Evolutionary conservation across 805 yeast genomes (phyloP), one percentile per base, ranked within the genome.

Genomic region (Danielia oregonensis): DNA sequence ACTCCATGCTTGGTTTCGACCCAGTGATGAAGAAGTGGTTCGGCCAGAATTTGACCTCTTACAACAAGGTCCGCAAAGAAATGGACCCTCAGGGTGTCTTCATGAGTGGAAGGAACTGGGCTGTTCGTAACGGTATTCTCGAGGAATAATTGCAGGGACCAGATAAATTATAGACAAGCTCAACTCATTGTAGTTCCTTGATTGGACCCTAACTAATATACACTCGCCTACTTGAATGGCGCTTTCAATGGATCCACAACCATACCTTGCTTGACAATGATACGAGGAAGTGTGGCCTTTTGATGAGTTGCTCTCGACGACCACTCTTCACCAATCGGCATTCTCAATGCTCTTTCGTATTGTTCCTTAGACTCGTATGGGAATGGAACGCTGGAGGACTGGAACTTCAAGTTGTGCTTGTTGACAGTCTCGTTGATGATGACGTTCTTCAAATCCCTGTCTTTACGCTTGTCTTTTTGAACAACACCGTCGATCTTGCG

Each of bases 271-370:
- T 87, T 89, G 31, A 86, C 82, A 42, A 86, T 71, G 26, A 93
- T 81, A 51, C 85, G 74, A 26, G 98, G 97, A 78, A 85, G 88
- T 32, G 93, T 86, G 48, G 86, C 67, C 55, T 78, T 78, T 66
- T 88, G 95, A 66, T 85, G 93, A 3, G 95, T 79, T 35, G 79
- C 82, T 54, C 86, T 79, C 5, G 95, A 77, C 6, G 91, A 80
- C 97, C 97, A 93, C 62, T 93, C 96, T 59, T 86, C 94, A 17
- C 97, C 97, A 41, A 93, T 68, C n/a, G 97, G 97, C 87, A 87
- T 82, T 55, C 95, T 76, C 52, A 93, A 68, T 4, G 95, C 79
- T 55, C 96, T 77, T 61, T 93, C 98, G 59, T 93, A 93, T 63
- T 93, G 97, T 56, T 88, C 97, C 56, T 82, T 74, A 40, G 82